Evolutionary conservation across 768 basidiomycete genomes (phyloP), one percentile per base, ranked within the genome.

Genomic region (Amanita jacksonii): DNA sequence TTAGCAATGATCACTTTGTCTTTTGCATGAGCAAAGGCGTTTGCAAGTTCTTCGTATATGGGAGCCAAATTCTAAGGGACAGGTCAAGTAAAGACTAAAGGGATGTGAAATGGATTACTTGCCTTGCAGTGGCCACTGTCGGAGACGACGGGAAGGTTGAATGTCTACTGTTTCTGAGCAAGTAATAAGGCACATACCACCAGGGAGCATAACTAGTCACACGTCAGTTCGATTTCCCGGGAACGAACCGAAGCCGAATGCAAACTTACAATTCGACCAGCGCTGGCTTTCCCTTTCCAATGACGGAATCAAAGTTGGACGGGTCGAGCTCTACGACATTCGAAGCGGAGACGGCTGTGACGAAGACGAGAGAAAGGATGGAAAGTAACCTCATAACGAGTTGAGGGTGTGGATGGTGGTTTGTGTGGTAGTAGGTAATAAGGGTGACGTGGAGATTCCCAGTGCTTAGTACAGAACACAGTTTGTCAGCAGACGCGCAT

Each of bases 1-100:
- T 94, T 94, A 42, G 90, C 92, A 52, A 97, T 76, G 40, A 88
- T 54, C 16, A 97, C 85, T 57, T 86, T 88, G 56, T 89, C 81
- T 50, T 83, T 83, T 41, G 72, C 77, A 43, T 82, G 74, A 3
- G 74, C 64, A 57, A 79, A 97, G n/a, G 85, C 85, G 54, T 94
- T 85, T 22, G 81, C 92, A 20, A 97, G 77, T 58, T 93, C 73
- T 59, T 94, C 92, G 51, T 88, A 97, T 0, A 67, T 62, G 3
- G 93, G 92, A 0, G 89, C 92, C 48, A 94, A 83, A 65, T 75
- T 89, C 88, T 90, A 54, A 19, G 16, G n/a, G n/a, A 22, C 16
- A 3, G n/a, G 24, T 15, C 6, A 12, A 18, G 31, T 20, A 3
- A 38, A 13, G 28, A 31, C 13, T 7, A 31, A 31, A 8, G 8